Conservation (phyloP, 352 stramenopile species). For the Phytopythium kandeliae region DNA sequence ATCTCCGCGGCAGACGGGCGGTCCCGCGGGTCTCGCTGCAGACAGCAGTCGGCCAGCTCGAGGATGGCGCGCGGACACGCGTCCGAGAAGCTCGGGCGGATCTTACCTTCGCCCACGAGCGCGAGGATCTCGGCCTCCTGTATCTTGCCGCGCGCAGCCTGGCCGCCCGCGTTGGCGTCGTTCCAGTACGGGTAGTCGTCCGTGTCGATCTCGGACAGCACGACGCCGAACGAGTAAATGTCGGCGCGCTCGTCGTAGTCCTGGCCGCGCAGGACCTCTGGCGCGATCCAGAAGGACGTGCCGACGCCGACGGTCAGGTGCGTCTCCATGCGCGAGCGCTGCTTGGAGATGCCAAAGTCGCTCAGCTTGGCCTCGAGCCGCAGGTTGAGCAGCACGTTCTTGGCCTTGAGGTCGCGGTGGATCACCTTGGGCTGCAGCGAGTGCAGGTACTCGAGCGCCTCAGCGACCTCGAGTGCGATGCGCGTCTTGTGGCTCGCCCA, state of each 20-base stretch:
- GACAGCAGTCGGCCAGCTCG: slow-evolving; percentile 29
- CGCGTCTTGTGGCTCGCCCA: slow-evolving; percentile 39
- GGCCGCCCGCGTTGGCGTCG: slow-evolving; percentile 9
- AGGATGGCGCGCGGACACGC: slow-evolving; percentile 36
- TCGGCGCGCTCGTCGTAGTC: slow-evolving; percentile 36
- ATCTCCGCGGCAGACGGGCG: slow-evolving; percentile 33
- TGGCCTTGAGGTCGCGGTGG: slow-evolving; percentile 48
- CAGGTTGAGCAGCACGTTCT: slow-evolving; percentile 42
- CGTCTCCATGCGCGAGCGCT: slow-evolving; percentile 12
- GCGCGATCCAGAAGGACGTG: slow-evolving; percentile 31
- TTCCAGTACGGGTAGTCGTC: slow-evolving; percentile 33
- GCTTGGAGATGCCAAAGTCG: slow-evolving; percentile 54
- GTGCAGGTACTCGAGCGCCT: slow-evolving; percentile 49
- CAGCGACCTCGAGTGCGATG: slow-evolving; percentile 45
- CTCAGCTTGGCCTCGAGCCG: slow-evolving; percentile 54
- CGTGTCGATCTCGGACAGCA: slow-evolving; percentile 42
- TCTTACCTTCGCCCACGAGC: slow-evolving; percentile 18
- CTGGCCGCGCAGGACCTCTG: slow-evolving; percentile 22
- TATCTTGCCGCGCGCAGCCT: slow-evolving; percentile 17
- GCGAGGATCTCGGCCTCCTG: slow-evolving; percentile 29
- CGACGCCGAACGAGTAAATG: slow-evolving; percentile 31
- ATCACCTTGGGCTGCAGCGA: slow-evolving; percentile 44
- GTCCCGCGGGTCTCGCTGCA: slow-evolving; percentile 22
- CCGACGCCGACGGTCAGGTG: slow-evolving; percentile 24
- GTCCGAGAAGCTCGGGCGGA: slow-evolving; percentile 29